Conservation (phyloP, 257 asterid species). For the Solanum chiquidenum region DNA sequence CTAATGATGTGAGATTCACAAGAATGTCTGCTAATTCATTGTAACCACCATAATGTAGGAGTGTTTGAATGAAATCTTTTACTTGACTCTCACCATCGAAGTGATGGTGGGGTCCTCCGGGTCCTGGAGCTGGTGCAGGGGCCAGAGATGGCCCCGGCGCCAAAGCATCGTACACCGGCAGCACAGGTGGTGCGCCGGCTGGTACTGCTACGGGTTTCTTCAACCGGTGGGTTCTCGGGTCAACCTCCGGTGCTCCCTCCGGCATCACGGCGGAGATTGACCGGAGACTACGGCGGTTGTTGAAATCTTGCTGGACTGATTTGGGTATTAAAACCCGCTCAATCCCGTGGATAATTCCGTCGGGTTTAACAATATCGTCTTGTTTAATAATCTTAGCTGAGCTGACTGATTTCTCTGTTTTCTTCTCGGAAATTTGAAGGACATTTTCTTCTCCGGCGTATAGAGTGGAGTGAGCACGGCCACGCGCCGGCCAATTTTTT, state of each 20-base stretch:
- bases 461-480: neutral
- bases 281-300: slow-evolving; percentile 48
- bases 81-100: slow-evolving; percentile 92
- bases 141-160: slow-evolving; percentile 17
- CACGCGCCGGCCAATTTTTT: neutral
- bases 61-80: slow-evolving; percentile 82
- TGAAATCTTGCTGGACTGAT: slow-evolving; percentile 14
- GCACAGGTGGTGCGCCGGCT: slow-evolving; percentile 10
- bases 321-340: slow-evolving; percentile 41
- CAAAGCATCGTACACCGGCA: slow-evolving; percentile 8
- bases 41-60: slow-evolving; percentile 92
- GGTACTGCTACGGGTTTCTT: slow-evolving; percentile 3
- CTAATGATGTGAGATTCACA: slow-evolving; percentile 80
- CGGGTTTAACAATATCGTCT: slow-evolving; percentile 68
- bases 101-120: slow-evolving; percentile 86
- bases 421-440: neutral
- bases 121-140: slow-evolving; percentile 95
- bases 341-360: slow-evolving; percentile 94
- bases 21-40: slow-evolving; percentile 84
- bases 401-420: neutral
- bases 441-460: neutral
- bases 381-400: slow-evolving; percentile 1
- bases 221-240: slow-evolving; percentile 52
- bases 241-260: slow-evolving; percentile 80
- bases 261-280: slow-evolving; percentile 79